Evolutionary conservation across 306 rosid genomes (phyloP).

Genomic region (Rosa multiflora): DNA sequence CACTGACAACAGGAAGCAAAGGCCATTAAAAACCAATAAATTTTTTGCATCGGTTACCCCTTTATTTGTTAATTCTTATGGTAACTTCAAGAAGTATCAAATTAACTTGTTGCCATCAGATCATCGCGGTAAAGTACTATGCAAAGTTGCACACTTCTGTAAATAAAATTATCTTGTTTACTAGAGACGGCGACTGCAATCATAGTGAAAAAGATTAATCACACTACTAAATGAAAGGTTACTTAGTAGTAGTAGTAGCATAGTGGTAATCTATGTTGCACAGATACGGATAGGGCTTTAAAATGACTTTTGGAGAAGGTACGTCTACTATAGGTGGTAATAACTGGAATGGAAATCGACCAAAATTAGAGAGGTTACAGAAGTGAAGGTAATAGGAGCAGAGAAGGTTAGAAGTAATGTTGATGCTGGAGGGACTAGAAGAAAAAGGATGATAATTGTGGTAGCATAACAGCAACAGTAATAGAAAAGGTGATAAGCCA

Average conservation of each 20-base stretch:
- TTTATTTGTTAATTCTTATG: not conserved
- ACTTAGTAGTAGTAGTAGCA: not conserved
- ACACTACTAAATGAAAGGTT: not conserved
- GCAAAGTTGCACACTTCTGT: not conserved
- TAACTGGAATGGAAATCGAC: not conserved
- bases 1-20: not conserved
- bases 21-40: not conserved
- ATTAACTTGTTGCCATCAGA: not conserved
- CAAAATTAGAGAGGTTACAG: not conserved
- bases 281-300: not conserved
- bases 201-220: not conserved
- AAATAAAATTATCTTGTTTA: too few relatives aligned
- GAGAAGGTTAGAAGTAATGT: not conserved
- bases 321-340: not conserved
- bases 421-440: not conserved
- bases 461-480: not conserved
- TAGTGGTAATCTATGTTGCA: not conserved
- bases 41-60: not conserved
- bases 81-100: conserved; percentile 1
- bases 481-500: not conserved
- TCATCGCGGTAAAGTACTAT: not conserved
- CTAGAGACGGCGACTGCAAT: not conserved
- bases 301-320: not conserved
- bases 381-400: not conserved
- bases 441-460: not conserved